Percentiles rank a stretch among this genome's conserved stretches.
phyloP scores from a whole-genome alignment of 768 basidiomycete species.

The Hygrocybe punicea region DNA sequence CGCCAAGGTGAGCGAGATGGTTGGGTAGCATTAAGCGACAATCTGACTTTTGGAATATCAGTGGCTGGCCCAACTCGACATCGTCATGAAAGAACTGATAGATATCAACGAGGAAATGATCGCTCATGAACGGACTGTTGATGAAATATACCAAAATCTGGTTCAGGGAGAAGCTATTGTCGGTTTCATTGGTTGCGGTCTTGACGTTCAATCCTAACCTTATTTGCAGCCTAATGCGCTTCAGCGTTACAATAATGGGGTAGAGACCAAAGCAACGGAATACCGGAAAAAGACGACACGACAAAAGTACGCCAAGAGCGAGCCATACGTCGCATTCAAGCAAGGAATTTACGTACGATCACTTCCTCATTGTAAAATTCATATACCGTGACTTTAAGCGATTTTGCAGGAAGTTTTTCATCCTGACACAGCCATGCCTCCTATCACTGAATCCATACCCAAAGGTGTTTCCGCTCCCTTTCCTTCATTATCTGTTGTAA shows the following conservation, averaged over 20 bases:
- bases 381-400: background rate
- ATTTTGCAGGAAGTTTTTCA: constrained; percentile 62
- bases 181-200: constrained; percentile 21
- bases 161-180: constrained; percentile 59
- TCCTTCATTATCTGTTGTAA: background rate
- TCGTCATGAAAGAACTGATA: constrained; percentile 62
- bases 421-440: constrained; percentile 68
- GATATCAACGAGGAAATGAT: constrained; percentile 63
- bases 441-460: constrained; percentile 67
- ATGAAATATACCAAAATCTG: constrained; percentile 55
- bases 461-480: constrained; percentile 46
- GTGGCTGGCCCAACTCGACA: constrained; percentile 60
- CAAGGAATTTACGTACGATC: constrained; percentile 62
- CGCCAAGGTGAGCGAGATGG: constrained; percentile 43
- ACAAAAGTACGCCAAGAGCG: constrained; percentile 70
- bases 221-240: constrained; percentile 47
- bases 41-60: constrained; percentile 20
- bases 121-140: constrained; percentile 51
- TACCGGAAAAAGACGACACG: constrained; percentile 64
- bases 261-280: constrained; percentile 40
- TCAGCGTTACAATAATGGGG: constrained; percentile 48
- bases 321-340: constrained; percentile 59
- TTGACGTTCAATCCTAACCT: background rate
- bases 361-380: constrained; percentile 2
- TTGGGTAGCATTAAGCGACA: background rate